These are phyloP conservation scores for Heritiera fomes DNA, from an alignment of 345 rosid genomes.

Conservation along the genomic window DNA sequence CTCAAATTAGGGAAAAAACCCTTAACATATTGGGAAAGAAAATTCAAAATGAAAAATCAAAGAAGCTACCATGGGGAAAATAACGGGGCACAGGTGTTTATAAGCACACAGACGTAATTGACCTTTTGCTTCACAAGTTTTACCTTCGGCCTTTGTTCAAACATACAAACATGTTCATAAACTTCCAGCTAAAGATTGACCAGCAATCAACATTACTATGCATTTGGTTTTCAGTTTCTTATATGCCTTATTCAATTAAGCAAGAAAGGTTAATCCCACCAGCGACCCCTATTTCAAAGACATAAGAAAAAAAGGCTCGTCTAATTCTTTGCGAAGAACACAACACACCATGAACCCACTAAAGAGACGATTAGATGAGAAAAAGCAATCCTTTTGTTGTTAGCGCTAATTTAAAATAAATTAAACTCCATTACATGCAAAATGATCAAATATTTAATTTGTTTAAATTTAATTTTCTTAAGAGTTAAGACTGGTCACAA, in stretches of 20 bases:
- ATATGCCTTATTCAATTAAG: neutral
- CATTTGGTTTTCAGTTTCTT: neutral
- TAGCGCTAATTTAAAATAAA: too few species aligned
- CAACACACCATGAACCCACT: neutral
- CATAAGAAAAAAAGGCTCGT: neutral
- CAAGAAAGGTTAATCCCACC: neutral
- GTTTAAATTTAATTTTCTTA: too few species aligned
- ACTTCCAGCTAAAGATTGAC: neutral
- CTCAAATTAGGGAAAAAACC: slow-evolving; percentile 14
- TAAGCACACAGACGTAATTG: neutral
- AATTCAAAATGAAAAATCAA: neutral
- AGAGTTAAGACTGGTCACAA: too few species aligned
- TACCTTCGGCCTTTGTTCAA: slow-evolving; percentile 1
- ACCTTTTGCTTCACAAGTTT: neutral
- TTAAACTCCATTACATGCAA: too few species aligned
- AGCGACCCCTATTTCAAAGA: neutral
- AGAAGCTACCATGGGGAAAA: neutral
- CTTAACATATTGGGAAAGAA: neutral
- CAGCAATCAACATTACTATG: neutral
- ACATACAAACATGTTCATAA: neutral
- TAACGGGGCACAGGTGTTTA: neutral
- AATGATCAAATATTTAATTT: too few species aligned
- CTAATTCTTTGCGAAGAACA: neutral
- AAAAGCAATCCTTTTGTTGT: too few species aligned
- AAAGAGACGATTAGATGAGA: too few species aligned